These are phyloP conservation scores for Tricholoma matsutake DNA, from an alignment of 768 basidiomycete genomes.

Conservation along the genomic window DNA sequence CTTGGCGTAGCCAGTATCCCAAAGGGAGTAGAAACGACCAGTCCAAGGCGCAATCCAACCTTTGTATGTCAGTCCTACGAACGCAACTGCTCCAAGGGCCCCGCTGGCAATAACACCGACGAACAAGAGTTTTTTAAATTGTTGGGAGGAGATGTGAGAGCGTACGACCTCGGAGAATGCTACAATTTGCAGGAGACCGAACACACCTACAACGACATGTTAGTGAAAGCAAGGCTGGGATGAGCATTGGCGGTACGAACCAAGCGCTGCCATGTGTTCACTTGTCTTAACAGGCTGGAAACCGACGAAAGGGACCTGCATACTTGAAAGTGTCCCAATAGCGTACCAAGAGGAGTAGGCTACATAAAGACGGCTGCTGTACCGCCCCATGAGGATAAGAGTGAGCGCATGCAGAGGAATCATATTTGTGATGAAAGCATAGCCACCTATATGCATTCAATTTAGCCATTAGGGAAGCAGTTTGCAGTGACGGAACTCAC, in stretches of 20 bases:
- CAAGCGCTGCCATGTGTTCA: constrained; percentile 98
- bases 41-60: constrained; percentile 99
- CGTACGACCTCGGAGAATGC: constrained; percentile 90
- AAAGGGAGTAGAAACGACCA: constrained; percentile 98
- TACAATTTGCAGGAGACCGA: constrained; percentile 93
- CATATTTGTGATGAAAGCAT: constrained; percentile 99
- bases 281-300: constrained; percentile 98
- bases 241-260: constrained; percentile 37
- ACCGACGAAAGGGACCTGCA: constrained; percentile 99
- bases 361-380: constrained; percentile 86
- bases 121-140: constrained; percentile 83
- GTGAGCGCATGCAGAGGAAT: constrained; percentile 95
- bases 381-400: constrained; percentile 94
- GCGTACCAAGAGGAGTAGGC: constrained; percentile 98
- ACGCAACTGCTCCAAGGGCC: constrained; percentile 64
- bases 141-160: constrained; percentile 85
- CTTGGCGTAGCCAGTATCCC: constrained; percentile 99
- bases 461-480: neutral
- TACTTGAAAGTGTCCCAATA: constrained; percentile 93
- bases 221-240: neutral
- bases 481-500: constrained; percentile 38
- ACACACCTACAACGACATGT: constrained; percentile 60
- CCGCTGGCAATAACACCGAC: constrained; percentile 67
- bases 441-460: constrained; percentile 61
- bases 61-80: constrained; percentile 82